These are phyloP conservation scores for Holtermanniella nyarrowii DNA, from an alignment of 768 basidiomycete species.

Conservation along the genomic window DNA sequence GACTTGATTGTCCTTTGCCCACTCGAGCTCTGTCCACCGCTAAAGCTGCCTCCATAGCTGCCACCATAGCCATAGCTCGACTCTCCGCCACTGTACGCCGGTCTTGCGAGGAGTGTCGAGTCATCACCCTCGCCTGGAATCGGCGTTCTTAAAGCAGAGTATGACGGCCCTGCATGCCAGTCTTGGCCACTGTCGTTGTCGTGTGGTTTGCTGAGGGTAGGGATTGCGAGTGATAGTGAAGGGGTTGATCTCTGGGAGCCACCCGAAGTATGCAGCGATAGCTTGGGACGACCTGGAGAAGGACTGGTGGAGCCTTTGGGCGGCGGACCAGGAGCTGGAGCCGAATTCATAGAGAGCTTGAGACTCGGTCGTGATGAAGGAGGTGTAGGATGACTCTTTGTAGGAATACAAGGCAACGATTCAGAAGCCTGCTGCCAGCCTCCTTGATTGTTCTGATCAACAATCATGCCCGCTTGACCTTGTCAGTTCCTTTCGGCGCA, in stretches of 20 bases:
- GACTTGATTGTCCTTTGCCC: constrained; percentile 10
- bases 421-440: constrained; percentile 27
- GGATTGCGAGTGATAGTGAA: constrained; percentile 4
- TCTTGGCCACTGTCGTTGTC: background rate
- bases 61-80: background rate
- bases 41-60: background rate
- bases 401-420: constrained; percentile 11
- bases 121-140: background rate
- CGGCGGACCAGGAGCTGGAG: background rate
- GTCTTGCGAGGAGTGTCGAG: background rate
- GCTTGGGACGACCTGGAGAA: background rate
- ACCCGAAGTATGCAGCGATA: constrained; percentile 1
- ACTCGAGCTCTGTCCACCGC: background rate
- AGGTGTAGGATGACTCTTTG: constrained; percentile 10
- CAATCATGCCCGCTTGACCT: constrained; percentile 27
- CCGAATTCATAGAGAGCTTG: constrained; percentile 13
- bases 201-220: background rate
- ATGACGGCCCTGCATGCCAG: background rate
- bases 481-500: background rate
- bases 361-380: constrained; percentile 25
- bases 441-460: constrained; percentile 30
- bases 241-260: background rate
- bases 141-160: background rate
- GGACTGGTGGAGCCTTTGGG: background rate
- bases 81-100: background rate